Evolutionary conservation across 164 flowering plant genomes (phyloP).

Genomic region (Tinospora cordifolia): DNA sequence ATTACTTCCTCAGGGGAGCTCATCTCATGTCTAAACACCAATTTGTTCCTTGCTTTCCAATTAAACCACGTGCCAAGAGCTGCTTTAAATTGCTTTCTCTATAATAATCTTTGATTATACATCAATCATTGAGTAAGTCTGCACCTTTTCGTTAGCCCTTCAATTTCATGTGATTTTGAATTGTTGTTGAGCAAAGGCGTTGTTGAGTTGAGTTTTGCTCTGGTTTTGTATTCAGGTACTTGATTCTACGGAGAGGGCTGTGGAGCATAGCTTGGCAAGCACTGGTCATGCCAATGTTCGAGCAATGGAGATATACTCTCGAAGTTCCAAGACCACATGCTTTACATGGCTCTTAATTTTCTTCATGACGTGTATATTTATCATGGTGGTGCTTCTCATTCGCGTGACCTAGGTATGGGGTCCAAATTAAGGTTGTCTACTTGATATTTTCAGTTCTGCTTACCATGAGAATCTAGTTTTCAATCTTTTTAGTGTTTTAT

Average conservation of each 20-base stretch:
- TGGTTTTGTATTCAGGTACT: slow-evolving; percentile 52
- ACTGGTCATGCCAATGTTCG: slow-evolving; percentile 65
- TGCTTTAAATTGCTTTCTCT: too few relatives aligned
- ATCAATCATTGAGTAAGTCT: background rate
- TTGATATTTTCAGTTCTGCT: background rate
- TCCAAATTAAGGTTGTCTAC: background rate
- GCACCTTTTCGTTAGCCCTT: background rate
- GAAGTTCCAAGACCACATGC: slow-evolving; percentile 70
- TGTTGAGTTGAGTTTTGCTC: background rate
- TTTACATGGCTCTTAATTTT: slow-evolving; percentile 77
- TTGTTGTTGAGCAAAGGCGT: background rate
- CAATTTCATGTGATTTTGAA: background rate
- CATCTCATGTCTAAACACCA: too few relatives aligned
- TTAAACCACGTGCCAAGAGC: too few relatives aligned
- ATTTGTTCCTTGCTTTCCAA: too few relatives aligned
- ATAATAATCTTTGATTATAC: too few relatives aligned
- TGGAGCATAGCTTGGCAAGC: slow-evolving; percentile 90
- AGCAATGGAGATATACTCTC: slow-evolving; percentile 53
- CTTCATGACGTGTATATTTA: slow-evolving; percentile 60
- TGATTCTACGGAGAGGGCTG: slow-evolving; percentile 89
- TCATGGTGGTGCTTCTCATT: slow-evolving; percentile 88
- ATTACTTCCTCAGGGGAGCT: too few relatives aligned
- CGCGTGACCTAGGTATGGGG: slow-evolving; percentile 48
- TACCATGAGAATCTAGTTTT: background rate
- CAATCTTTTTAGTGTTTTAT: too few relatives aligned